Evolutionary conservation across 106 monocot genomes (phyloP).

Genomic region (Dendrobium catenatum): DNA sequence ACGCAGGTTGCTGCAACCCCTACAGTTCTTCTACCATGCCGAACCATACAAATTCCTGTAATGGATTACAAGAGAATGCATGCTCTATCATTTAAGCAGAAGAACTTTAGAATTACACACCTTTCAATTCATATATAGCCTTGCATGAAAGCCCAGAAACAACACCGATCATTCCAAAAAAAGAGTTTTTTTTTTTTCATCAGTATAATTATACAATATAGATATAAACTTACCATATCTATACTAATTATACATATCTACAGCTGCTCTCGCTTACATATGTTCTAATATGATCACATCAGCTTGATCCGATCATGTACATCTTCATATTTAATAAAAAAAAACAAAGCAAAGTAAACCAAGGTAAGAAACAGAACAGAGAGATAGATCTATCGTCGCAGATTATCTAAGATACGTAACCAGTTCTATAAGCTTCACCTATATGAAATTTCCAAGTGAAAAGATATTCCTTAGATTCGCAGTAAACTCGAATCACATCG

Average conservation of each 20-base stretch:
- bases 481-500: conserved; percentile 49
- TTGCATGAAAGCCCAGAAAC: too few relatives aligned
- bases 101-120: too few relatives aligned
- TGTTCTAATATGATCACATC: too few relatives aligned
- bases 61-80: too few relatives aligned
- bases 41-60: too few relatives aligned
- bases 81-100: too few relatives aligned
- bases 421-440: conserved; percentile 12
- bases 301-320: neutral
- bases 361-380: neutral
- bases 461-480: conserved; percentile 53
- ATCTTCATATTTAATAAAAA: neutral
- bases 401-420: neutral
- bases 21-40: too few relatives aligned
- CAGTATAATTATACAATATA: too few relatives aligned
- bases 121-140: too few relatives aligned
- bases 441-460: conserved; percentile 59
- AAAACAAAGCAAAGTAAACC: neutral
- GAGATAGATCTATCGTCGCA: neutral
- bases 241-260: neutral
- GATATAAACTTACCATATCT: neutral
- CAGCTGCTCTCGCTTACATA: neutral
- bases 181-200: too few relatives aligned
- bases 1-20: too few relatives aligned
- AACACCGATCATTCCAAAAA: too few relatives aligned